phyloP scores from a whole-genome alignment of 164 flowering plant genomes.

The Annona squamosa region DNA sequence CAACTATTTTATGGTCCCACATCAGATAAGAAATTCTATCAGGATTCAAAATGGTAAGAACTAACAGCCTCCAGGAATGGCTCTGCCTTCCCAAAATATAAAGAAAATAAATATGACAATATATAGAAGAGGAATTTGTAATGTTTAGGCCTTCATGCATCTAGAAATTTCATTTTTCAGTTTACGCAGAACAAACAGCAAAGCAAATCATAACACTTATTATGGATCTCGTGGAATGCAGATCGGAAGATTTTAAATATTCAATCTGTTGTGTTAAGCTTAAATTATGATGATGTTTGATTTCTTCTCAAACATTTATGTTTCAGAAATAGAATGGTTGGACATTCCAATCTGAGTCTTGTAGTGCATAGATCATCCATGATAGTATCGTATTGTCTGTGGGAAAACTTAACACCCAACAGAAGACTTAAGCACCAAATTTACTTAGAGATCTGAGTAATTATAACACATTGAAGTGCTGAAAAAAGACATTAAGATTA shows the following conservation, averaged over 20 bases:
- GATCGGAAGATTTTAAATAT: not conserved
- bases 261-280: not conserved
- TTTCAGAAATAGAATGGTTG: not conserved
- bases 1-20: not conserved
- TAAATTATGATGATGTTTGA: not conserved
- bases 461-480: not conserved
- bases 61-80: not conserved
- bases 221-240: not conserved
- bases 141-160: not conserved
- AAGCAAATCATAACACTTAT: not conserved
- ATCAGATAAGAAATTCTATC: not conserved
- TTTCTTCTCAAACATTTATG: not conserved
- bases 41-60: not conserved
- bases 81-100: not conserved
- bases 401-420: not conserved
- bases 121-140: not conserved
- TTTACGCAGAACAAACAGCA: not conserved
- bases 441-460: not conserved
- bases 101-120: not conserved
- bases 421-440: not conserved
- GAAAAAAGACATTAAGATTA: not conserved
- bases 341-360: too few species aligned
- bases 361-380: not conserved
- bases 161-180: not conserved
- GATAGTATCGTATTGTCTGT: not conserved